phyloP scores from a whole-genome alignment of 2,329 filamentous ascomycete genomes.

The Epichloe brachyelytri region DNA sequence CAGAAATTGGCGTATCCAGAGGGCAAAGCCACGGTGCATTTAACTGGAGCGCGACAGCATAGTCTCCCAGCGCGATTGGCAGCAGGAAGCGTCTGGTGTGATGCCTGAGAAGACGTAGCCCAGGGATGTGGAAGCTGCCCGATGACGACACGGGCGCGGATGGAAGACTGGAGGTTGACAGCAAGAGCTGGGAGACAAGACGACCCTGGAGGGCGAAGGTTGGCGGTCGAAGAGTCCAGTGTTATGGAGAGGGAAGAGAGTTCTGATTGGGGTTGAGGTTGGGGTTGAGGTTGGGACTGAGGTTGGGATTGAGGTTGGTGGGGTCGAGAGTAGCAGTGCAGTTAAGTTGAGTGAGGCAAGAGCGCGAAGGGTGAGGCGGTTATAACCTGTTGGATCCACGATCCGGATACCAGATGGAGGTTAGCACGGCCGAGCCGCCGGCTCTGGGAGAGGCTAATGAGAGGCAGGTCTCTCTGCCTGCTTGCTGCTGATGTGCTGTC shows the following conservation, averaged over 20 bases:
- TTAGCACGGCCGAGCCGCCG: neutral
- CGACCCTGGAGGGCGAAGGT: neutral
- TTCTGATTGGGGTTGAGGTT: neutral
- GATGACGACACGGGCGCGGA: neutral
- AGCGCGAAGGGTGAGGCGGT: neutral
- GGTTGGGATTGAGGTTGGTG: neutral
- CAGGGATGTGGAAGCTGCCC: neutral
- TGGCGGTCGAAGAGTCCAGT: neutral
- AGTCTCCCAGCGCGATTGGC: neutral
- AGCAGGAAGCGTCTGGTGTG: neutral
- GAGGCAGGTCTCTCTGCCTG: neutral
- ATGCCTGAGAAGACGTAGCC: neutral
- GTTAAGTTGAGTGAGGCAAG: neutral
- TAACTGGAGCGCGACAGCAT: constrained; percentile 2
- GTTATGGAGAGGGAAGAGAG: neutral
- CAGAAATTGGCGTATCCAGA: neutral
- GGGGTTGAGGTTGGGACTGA: neutral
- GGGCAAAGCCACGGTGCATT: neutral
- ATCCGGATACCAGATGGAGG: neutral
- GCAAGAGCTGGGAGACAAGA: neutral
- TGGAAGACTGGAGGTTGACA: neutral
- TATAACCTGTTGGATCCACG: neutral
- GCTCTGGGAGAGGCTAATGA: no score
- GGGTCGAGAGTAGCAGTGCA: neutral
- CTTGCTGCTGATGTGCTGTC: neutral